phyloP scores from a whole-genome alignment of 1,284 basidiomycete species.

The Irpex sp. region DNA sequence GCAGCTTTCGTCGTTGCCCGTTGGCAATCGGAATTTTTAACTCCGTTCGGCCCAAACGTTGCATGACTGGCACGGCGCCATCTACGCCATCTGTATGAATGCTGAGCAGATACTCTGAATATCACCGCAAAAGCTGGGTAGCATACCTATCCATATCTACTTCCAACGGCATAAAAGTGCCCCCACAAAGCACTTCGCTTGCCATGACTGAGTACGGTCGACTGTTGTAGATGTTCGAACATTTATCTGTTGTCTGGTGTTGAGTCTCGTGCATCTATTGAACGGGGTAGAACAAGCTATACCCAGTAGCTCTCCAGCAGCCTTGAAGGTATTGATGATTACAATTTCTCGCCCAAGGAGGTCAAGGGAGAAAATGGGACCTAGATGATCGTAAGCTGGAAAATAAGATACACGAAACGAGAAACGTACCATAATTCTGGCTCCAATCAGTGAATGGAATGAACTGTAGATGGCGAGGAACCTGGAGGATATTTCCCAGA shows the following conservation, averaged over 20 bases:
- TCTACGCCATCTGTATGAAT: neutral
- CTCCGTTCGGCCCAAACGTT: neutral
- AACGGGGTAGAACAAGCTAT: neutral
- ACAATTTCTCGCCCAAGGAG: neutral
- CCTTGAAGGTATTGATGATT: neutral
- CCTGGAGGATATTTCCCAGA: conserved; percentile 52
- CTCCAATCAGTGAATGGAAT: conserved; percentile 17
- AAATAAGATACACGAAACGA: neutral
- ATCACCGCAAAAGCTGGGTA: neutral
- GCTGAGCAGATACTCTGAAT: neutral
- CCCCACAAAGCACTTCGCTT: neutral
- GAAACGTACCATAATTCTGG: conserved; percentile 14
- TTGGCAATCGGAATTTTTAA: neutral
- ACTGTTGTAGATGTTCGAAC: neutral
- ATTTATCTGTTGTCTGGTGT: neutral
- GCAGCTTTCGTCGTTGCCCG: neutral
- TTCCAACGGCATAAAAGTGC: neutral
- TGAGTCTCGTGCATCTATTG: neutral
- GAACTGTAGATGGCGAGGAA: conserved; percentile 43
- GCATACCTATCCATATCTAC: neutral
- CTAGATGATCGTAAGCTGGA: neutral
- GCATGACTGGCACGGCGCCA: neutral
- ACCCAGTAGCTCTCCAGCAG: neutral
- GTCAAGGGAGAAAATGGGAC: neutral
- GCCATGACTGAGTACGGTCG: neutral